Percentiles rank a stretch among this genome's conserved stretches.
Conservation (phyloP, 73 alveolate genomes). For the Breviolum minutum region DNA sequence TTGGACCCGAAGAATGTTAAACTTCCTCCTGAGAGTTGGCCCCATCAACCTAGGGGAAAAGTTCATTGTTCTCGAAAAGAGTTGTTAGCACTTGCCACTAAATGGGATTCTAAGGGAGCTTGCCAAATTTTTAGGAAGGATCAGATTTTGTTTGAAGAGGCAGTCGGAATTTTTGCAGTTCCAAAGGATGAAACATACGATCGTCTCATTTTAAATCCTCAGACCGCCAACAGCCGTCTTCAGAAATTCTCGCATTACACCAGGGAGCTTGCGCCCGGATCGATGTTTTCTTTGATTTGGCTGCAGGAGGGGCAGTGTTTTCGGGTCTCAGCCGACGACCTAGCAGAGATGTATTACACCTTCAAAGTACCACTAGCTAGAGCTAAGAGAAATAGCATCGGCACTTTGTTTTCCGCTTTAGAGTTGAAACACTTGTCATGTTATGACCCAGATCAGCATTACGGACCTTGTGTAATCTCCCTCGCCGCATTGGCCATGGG, state of each 20-base stretch:
- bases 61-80: background rate
- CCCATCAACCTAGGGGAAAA: background rate
- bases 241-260: background rate
- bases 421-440: background rate
- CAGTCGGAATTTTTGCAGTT: background rate
- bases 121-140: background rate
- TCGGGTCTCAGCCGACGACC: background rate
- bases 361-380: background rate
- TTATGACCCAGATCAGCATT: background rate
- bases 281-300: background rate
- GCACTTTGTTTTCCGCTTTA: background rate
- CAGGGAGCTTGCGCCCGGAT: background rate
- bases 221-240: background rate
- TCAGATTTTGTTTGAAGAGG: background rate
- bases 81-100: background rate
- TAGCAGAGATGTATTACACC: background rate
- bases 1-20: background rate
- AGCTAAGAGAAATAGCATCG: background rate
- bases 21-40: background rate
- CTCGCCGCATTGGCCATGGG: background rate
- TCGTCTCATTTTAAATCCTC: background rate
- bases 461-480: background rate
- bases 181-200: background rate
- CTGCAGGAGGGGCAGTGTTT: background rate
- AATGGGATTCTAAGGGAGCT: background rate